Percentiles rank a stretch among this genome's conserved stretches.
Evolutionary conservation across 2,329 filamentous ascomycete species (phyloP).

Genomic region (Aspergillus jensenii): DNA sequence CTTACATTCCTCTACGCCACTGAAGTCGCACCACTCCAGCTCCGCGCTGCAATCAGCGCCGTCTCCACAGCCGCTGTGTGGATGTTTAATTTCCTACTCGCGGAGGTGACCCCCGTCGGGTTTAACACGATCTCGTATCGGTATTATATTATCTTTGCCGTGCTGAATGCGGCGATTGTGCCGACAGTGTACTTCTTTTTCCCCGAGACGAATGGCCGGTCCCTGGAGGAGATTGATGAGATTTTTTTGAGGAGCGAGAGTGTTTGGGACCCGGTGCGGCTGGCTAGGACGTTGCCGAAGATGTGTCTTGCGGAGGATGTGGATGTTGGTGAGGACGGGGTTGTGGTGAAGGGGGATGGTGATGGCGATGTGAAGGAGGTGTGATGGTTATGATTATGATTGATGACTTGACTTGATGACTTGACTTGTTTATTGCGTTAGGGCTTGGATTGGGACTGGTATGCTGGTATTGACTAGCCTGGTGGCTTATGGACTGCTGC

Average conservation of each 20-base stretch:
- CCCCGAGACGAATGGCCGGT: slow-evolving; percentile 40
- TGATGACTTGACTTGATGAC: not conserved
- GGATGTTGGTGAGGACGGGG: not conserved
- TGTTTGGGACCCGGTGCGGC: not conserved
- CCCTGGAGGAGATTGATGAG: slow-evolving; percentile 41
- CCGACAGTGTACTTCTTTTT: slow-evolving; percentile 39
- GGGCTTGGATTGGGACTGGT: too few relatives aligned
- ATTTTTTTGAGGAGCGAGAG: slow-evolving; percentile 30
- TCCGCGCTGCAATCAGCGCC: slow-evolving; percentile 52
- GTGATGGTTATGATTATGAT: too few relatives aligned
- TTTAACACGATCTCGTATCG: slow-evolving; percentile 49
- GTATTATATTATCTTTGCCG: slow-evolving; percentile 47
- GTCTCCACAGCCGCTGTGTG: slow-evolving; percentile 52
- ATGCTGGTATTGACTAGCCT: too few relatives aligned
- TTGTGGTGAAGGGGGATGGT: not conserved
- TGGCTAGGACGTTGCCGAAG: slow-evolving; percentile 21
- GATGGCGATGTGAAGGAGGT: not conserved
- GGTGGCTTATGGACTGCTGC: too few relatives aligned
- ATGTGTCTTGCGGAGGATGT: slow-evolving; percentile 17
- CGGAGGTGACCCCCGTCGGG: slow-evolving; percentile 38
- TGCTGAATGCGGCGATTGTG: slow-evolving; percentile 37
- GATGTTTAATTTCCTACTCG: slow-evolving; percentile 40
- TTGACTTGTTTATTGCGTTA: not conserved
- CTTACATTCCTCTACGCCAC: slow-evolving; percentile 62
- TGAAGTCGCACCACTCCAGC: slow-evolving; percentile 51